Evolutionary conservation across 2,329 filamentous ascomycete species (phyloP).

Genomic region (Geosmithia morbida): DNA sequence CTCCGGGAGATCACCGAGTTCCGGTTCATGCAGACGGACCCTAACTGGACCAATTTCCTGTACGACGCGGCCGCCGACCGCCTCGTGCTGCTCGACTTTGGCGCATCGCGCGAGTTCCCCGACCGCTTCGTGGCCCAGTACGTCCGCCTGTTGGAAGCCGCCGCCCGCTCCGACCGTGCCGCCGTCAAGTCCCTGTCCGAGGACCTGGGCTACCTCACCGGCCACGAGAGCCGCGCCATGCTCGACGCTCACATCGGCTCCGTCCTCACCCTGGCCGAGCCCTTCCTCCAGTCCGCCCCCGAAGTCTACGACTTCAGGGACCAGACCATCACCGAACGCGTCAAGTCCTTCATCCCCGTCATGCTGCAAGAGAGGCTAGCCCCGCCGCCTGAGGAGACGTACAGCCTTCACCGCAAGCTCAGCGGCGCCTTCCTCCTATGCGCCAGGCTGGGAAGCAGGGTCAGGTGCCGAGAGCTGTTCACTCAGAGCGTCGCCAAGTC

Average conservation of each 20-base stretch:
- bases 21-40: conserved; percentile 97
- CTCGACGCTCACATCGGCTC: conserved; percentile 79
- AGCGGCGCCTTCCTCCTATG: conserved; percentile 92
- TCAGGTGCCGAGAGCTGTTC: conserved; percentile 73
- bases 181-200: conserved; percentile 55
- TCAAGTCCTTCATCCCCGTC: conserved; percentile 74
- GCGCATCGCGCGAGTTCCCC: conserved; percentile 77
- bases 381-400: conserved; percentile 94
- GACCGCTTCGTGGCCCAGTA: conserved; percentile 68
- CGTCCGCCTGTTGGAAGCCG: conserved; percentile 65
- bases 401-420: conserved; percentile 85
- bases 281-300: conserved; percentile 63
- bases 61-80: conserved; percentile 61
- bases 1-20: conserved; percentile 89
- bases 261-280: conserved; percentile 81
- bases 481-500: conserved; percentile 31
- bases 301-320: conserved; percentile 82
- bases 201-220: conserved; percentile 79
- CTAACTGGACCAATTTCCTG: conserved; percentile 98
- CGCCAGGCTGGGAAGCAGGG: conserved; percentile 68
- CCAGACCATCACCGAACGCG: conserved; percentile 93
- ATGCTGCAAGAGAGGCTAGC: conserved; percentile 84
- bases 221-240: conserved; percentile 76
- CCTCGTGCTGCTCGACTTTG: conserved; percentile 90
- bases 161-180: conserved; percentile 52